Base-by-base conservation (phyloP, 192 early-diverging fungal species). In the Mortierella claussenii region DNA sequence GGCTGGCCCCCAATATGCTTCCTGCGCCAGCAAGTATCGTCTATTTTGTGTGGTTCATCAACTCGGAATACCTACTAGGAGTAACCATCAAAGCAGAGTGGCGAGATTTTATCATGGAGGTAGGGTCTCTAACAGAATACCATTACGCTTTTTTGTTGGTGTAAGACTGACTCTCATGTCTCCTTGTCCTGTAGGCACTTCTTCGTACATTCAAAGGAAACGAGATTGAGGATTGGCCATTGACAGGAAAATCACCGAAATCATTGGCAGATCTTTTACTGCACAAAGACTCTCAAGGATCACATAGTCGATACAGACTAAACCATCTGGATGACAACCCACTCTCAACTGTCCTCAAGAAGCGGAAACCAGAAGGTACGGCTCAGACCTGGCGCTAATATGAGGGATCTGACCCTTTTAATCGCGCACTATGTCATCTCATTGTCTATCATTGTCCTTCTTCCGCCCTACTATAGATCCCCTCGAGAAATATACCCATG, bases 281-380 rank as follows among this genome's bases (percentile, higher is more conserved):
- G 18, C 58, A 67, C 18, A 80, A 69, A 55, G 64, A 81, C 28
- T 73, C 82, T 11, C 82, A 84, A 46, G 82, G 82, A 23, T 51
- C 80, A 15, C 71, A 59, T 34, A 81, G 80, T 33, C 50, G 42
- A 12, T 84, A 84, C 37, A 55, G 82, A 40, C 46, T 84, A 32
- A 68, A 81, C 42, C 75, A 84, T 31, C 58, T 81, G 0, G 82
- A 84, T 60, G 78, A 68, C 31, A 84, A 81, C 40, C 82, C 82
- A 11, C 59, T 84, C 24, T 44, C 55, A 4, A 26, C 24, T 11
- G 12, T 34, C 2, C 37, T 37, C 20, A 81, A 69, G 28, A 69
- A 60, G 23, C 49, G 52, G 24, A 81, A 65, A 56, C 28, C 18
- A 32, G 59, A 62, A 65, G 79, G 69, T 80, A 69, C 13, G 17